These are phyloP conservation scores for Auxenochlorella protothecoides DNA, from an alignment of 139 green algal species.

Conservation along the genomic window DNA sequence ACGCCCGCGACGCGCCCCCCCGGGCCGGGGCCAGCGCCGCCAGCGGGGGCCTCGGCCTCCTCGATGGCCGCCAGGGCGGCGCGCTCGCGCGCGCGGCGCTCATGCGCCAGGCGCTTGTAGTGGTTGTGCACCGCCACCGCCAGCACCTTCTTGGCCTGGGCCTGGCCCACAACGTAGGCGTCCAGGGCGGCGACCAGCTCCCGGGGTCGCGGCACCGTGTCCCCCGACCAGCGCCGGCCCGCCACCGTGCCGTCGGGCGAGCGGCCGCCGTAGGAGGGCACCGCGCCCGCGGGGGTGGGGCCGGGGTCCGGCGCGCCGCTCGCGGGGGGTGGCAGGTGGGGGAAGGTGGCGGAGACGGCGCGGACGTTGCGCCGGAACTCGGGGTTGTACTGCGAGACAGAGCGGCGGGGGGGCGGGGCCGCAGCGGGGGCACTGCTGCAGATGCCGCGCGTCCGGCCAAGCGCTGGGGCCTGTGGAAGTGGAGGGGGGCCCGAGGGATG, in stretches of 20 bases:
- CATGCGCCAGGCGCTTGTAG: conserved; percentile 64
- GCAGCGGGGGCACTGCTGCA: too few species aligned
- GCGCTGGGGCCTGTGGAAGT: too few species aligned
- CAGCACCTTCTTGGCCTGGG: conserved; percentile 63
- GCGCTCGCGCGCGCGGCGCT: conserved; percentile 20
- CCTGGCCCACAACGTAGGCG: conserved; percentile 67
- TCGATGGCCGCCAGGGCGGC: neutral
- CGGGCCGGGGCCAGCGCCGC: neutral
- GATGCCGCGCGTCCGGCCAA: too few species aligned
- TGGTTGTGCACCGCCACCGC: conserved; percentile 83
- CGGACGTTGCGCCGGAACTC: too few species aligned
- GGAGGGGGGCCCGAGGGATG: too few species aligned
- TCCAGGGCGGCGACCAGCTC: conserved; percentile 66
- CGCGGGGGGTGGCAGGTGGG: too few species aligned
- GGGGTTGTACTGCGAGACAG: too few species aligned
- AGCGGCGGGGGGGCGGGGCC: too few species aligned
- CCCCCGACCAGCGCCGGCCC: conserved; percentile 12
- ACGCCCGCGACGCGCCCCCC: neutral
- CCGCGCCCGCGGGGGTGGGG: neutral
- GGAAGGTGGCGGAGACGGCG: too few species aligned
- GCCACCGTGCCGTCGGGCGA: conserved; percentile 7
- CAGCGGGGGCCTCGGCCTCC: neutral
- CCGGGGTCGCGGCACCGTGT: conserved; percentile 43
- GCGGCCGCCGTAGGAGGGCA: conserved; percentile 34
- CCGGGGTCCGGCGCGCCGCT: too few species aligned